Conservation (phyloP, 2,329 filamentous ascomycete species). For the Xylariaceae sp. region DNA sequence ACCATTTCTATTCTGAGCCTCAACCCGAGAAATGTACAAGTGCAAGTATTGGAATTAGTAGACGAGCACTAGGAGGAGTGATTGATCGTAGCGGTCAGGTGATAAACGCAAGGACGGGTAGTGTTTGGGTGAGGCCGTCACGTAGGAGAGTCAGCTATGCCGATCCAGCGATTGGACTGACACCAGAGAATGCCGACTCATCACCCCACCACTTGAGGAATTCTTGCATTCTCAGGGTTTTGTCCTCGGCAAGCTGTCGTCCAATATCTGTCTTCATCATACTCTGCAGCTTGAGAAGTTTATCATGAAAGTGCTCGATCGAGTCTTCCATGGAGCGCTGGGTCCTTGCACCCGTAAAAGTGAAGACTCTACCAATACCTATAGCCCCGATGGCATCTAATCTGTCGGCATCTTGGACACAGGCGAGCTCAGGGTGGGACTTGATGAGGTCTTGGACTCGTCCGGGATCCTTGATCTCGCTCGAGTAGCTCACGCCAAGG, state of each 20-base stretch:
- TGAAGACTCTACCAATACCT: conserved; percentile 75
- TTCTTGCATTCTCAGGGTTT: conserved; percentile 47
- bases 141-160: conserved; percentile 2
- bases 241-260: conserved; percentile 47
- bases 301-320: conserved; percentile 73
- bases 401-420: conserved; percentile 89
- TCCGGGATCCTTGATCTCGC: conserved; percentile 64
- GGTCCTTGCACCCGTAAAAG: conserved; percentile 65
- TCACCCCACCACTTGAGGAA: conserved; percentile 58
- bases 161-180: conserved; percentile 20
- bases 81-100: too few species aligned
- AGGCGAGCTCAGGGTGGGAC: conserved; percentile 67
- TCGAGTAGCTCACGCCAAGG: conserved; percentile 71
- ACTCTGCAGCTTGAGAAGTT: conserved; percentile 61
- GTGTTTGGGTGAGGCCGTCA: too few species aligned
- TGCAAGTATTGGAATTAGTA: too few species aligned
- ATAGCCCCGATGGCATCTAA: conserved; percentile 88
- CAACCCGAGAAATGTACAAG: too few species aligned
- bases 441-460: conserved; percentile 59
- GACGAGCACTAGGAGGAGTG: too few species aligned
- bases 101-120: too few species aligned
- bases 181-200: conserved; percentile 37
- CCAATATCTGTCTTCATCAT: conserved; percentile 63
- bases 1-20: too few species aligned
- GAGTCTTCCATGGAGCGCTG: conserved; percentile 55